Conservation (phyloP, 2,329 filamentous ascomycete genomes). For the Alternaria ventricosa region DNA sequence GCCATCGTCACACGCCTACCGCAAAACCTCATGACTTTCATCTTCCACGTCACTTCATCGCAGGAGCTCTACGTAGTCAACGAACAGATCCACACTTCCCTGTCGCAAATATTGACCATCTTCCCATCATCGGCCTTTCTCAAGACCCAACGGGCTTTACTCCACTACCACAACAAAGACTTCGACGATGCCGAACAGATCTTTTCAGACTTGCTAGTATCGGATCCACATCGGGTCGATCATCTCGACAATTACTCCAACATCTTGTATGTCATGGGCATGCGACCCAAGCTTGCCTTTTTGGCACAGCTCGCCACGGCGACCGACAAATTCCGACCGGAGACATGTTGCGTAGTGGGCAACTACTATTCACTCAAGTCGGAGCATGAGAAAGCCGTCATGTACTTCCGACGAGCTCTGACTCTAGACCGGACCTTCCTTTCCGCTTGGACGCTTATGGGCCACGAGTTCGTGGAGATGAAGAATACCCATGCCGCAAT, state of each 20-base stretch:
- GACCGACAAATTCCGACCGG: slow-evolving; percentile 94
- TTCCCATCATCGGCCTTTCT: slow-evolving; percentile 91
- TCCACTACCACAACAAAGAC: slow-evolving; percentile 89
- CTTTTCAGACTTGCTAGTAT: slow-evolving; percentile 73
- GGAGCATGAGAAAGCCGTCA: slow-evolving; percentile 95
- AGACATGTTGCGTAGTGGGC: slow-evolving; percentile 94
- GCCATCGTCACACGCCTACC: slow-evolving; percentile 75
- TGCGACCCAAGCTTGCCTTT: slow-evolving; percentile 88
- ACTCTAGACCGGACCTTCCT: slow-evolving; percentile 89
- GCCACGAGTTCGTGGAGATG: slow-evolving; percentile 97
- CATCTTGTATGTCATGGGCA: slow-evolving; percentile 90
- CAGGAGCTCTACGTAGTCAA: slow-evolving; percentile 91
- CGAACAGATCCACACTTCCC: slow-evolving; percentile 72
- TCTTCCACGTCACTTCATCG: slow-evolving; percentile 90
- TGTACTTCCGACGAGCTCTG: slow-evolving; percentile 93
- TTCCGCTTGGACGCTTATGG: slow-evolving; percentile 98
- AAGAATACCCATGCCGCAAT: slow-evolving; percentile 99
- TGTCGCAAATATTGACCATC: slow-evolving; percentile 79
- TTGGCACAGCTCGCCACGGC: slow-evolving; percentile 88
- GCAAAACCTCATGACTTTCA: slow-evolving; percentile 88
- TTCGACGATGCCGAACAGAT: slow-evolving; percentile 69
- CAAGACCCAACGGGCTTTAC: slow-evolving; percentile 84
- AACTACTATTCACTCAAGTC: slow-evolving; percentile 97
- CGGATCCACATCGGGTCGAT: slow-evolving; percentile 75
- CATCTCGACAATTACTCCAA: slow-evolving; percentile 96